phyloP scores from a whole-genome alignment of 1,284 basidiomycete species.

The Boletus semigastroideus region DNA sequence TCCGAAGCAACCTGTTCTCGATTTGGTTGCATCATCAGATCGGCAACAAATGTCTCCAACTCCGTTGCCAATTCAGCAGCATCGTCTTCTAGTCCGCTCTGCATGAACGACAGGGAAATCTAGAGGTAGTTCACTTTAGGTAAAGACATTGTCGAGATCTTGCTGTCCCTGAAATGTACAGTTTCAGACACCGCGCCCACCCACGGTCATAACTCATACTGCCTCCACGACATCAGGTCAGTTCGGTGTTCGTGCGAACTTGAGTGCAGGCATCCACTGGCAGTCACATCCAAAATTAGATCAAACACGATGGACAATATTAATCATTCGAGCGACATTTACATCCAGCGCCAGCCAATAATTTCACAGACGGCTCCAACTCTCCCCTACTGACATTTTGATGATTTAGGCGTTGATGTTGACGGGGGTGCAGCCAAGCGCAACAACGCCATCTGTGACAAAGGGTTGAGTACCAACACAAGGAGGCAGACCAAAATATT shows the following conservation, averaged over 20 bases:
- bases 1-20: conserved; percentile 62
- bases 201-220: background rate
- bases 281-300: background rate
- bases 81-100: conserved; percentile 6
- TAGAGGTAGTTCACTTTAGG: background rate
- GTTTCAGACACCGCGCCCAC: conserved; percentile 3
- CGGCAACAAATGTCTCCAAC: conserved; percentile 46
- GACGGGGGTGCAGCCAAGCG: conserved; percentile 1
- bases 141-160: conserved; percentile 9
- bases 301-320: background rate
- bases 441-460: background rate
- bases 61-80: conserved; percentile 31
- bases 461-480: background rate
- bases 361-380: background rate
- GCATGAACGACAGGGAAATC: conserved; percentile 18
- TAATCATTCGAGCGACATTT: background rate
- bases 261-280: no score
- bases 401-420: background rate
- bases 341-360: background rate
- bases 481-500: background rate
- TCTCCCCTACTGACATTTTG: background rate
- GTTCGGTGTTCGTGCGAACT: no score
- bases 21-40: conserved; percentile 48
- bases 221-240: background rate
- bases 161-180: background rate